Percentiles rank a stretch among this genome's conserved stretches.
phyloP scores from a whole-genome alignment of 73 alveolate genomes.

The Effrenium voratum region DNA sequence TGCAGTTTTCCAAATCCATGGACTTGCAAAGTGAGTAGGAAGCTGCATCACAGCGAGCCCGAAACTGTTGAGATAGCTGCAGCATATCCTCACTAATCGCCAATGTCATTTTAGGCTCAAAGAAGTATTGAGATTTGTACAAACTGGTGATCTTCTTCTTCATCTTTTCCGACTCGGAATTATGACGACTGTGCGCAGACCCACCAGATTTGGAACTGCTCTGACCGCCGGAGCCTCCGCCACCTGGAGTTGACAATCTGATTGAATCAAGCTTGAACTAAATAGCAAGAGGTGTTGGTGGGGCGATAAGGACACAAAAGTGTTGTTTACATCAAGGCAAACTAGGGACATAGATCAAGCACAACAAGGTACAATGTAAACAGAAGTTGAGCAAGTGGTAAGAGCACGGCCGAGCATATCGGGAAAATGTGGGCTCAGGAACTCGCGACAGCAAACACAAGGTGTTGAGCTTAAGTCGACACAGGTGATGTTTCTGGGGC shows the following conservation, averaged over 20 bases:
- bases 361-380: not conserved
- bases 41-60: not conserved
- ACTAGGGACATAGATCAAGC: not conserved
- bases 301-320: too few species aligned
- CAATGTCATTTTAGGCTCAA: slow-evolving; percentile 9
- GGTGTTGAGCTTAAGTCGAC: too few species aligned
- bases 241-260: not conserved
- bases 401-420: too few species aligned
- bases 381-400: not conserved
- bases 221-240: slow-evolving; percentile 18
- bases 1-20: not conserved
- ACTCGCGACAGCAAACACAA: too few species aligned
- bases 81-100: slow-evolving; percentile 25
- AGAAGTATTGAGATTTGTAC: slow-evolving; percentile 35
- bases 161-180: slow-evolving; percentile 25
- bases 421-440: too few species aligned
- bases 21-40: not conserved
- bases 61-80: slow-evolving; percentile 19
- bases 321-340: too few species aligned
- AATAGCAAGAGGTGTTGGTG: too few species aligned
- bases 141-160: slow-evolving; percentile 22
- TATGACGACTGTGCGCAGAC: not conserved
- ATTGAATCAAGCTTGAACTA: too few species aligned
- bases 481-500: too few species aligned
- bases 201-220: slow-evolving; percentile 32